phyloP scores from a whole-genome alignment of 441 rosid genomes.

The Adansonia grandidieri region DNA sequence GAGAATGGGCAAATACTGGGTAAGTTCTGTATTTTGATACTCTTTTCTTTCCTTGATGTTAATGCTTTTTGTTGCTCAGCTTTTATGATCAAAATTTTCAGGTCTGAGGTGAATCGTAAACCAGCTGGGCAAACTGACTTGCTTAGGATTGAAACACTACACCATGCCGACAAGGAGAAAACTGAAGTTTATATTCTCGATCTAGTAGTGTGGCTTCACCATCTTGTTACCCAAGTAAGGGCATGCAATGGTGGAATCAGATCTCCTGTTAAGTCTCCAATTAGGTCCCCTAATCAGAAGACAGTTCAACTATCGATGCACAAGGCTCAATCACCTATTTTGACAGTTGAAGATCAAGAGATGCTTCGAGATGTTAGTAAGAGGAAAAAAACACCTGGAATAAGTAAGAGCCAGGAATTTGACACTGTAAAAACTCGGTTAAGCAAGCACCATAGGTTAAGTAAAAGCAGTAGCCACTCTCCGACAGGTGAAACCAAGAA shows the following conservation, averaged over 20 bases:
- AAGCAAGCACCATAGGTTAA: constrained; percentile 76
- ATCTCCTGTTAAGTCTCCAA: constrained; percentile 85
- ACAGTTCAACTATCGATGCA: constrained; percentile 45
- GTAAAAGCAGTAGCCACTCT: constrained; percentile 91
- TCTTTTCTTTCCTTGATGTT: constrained; percentile 2
- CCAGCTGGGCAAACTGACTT: constrained; percentile 74
- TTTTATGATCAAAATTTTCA: constrained; percentile 36
- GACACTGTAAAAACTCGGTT: constrained; percentile 64
- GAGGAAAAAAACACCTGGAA: constrained; percentile 84
- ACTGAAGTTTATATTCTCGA: constrained; percentile 79
- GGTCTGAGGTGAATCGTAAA: constrained; percentile 72
- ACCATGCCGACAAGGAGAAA: constrained; percentile 93
- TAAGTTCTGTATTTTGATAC: constrained; percentile 35
- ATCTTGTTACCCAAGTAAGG: constrained; percentile 77
- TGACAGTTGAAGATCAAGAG: constrained; percentile 86
- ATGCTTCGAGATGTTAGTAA: constrained; percentile 90
- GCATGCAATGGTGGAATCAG: constrained; percentile 66
- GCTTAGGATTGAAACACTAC: constrained; percentile 85
- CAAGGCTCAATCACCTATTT: constrained; percentile 49
- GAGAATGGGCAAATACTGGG: constrained; percentile 99
- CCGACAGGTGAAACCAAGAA: constrained; percentile 63
- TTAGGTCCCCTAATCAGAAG: constrained; percentile 69
- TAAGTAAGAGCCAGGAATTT: constrained; percentile 95
- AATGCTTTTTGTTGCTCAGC: constrained; percentile 13
- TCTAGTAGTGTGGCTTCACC: constrained; percentile 86